A percentile compares a stretch with the other conserved stretches of the same genome.
Evolutionary conservation across 2,329 filamentous ascomycete species (phyloP).

Genomic region (Aspergillus sojae): DNA sequence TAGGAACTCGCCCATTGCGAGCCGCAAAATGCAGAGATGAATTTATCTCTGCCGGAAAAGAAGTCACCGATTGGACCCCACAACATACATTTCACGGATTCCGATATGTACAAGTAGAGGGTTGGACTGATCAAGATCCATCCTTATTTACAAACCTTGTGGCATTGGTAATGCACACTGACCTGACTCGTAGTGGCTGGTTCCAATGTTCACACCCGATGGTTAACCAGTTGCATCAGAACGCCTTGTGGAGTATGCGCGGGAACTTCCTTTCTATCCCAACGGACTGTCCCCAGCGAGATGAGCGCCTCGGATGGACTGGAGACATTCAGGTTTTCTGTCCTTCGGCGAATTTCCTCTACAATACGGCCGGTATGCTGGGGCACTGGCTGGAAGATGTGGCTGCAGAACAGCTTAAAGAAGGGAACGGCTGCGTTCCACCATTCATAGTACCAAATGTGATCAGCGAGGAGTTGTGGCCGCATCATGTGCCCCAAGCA

Average conservation of each 20-base stretch:
- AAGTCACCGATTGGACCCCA: slow-evolving; percentile 45
- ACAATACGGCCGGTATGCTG: slow-evolving; percentile 56
- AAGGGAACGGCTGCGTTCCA: slow-evolving; percentile 25
- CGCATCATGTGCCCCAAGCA: slow-evolving; percentile 27
- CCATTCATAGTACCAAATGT: slow-evolving; percentile 37
- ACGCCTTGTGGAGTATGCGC: slow-evolving; percentile 60
- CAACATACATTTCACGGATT: slow-evolving; percentile 58
- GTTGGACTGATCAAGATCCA: slow-evolving; percentile 16
- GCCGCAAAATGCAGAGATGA: slow-evolving; percentile 47
- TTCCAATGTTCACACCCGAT: slow-evolving; percentile 56
- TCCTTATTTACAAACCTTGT: slow-evolving; percentile 25
- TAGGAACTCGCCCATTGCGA: slow-evolving; percentile 48
- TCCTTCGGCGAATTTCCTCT: slow-evolving; percentile 57
- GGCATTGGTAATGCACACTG: slow-evolving; percentile 54
- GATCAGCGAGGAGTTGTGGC: slow-evolving; percentile 16
- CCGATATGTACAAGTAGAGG: slow-evolving; percentile 50
- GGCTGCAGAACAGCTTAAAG: slow-evolving; percentile 36
- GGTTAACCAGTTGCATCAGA: slow-evolving; percentile 59
- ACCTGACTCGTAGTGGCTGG: slow-evolving; percentile 54
- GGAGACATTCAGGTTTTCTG: slow-evolving; percentile 56
- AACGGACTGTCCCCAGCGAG: slow-evolving; percentile 61
- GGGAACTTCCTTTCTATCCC: slow-evolving; percentile 62
- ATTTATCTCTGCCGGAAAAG: slow-evolving; percentile 36
- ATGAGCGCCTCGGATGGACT: slow-evolving; percentile 59
- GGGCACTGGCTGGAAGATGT: slow-evolving; percentile 55